Evolutionary conservation across 768 basidiomycete genomes (phyloP), one percentile per base, ranked within the genome.

Genomic region (Hygrophorus pudorinus): DNA sequence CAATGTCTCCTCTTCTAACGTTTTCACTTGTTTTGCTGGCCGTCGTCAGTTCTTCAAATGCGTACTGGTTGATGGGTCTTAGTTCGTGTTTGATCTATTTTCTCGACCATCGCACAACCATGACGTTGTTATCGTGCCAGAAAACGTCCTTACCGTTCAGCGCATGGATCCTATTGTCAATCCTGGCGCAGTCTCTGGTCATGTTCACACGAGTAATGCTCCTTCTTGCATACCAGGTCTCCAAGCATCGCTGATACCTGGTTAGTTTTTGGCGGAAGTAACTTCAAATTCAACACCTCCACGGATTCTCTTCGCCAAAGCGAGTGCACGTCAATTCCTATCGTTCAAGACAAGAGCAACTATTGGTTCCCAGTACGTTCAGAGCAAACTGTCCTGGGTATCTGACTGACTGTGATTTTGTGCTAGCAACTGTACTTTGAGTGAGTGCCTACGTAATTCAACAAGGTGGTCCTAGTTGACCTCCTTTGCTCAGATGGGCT

Each of bases 261-360:
- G n/a, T 5, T 45, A 75, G 73, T 74, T 41, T 53, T 73, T 42
- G 75, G 75, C 24, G 74, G 75, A 3, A 73, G 71, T 59, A 73
- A 74, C 51, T 74, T 76, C 56, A 60, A 70, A 33, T 54, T 65
- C 47, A 52, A 53, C 28, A 64, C 64, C 28, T 64, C 60, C 50
- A 74, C 73, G 1, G 61, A 62, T 10, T 48, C 43, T 8, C 62
- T 77, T 18, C 61, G 69, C 32, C 46, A 69, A 45, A 75, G 74
- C 51, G 49, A 67, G 52, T 77, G 75, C 52, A 70, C 73, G 2
- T 71, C 74, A n/a, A 62, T 70, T 45, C 73, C 73, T 31, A 75
- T 77, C 53, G 60, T 63, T 12, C 59, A 77, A 58, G 73, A 75
- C 58, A 72, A 75, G 50, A 73, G 70, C 14, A 66, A 62, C 41